Base-by-base conservation (phyloP, 1,139 yeast species). In the Yamadazyma atmosphaerica region DNA sequence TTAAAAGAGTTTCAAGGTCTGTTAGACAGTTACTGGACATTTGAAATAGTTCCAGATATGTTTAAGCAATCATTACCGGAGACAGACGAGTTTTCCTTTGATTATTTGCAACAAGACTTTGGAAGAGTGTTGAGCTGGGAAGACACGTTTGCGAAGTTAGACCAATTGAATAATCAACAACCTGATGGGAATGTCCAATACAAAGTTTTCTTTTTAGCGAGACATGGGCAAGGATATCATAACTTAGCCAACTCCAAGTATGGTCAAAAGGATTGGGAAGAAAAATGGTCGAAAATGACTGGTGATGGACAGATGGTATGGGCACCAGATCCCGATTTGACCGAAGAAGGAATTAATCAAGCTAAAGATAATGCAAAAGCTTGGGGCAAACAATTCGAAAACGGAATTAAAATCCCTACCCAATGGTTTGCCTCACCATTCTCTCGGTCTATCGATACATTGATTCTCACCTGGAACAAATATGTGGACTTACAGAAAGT, bases 161-260 rank as follows among this genome's bases (percentile, higher is more conserved):
- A 55, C 8, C 41, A 50, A 4, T 55, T 73, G 41, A 73, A 73
- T 44, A 41, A 41, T 1, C 33, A 43, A 7, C 51, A 65, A 16
- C 35, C 32, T 2, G 49, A 50, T 1, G 49, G 49, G 1, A 52
- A 56, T 24, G 64, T 52, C 14, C 43, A 44, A 8, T 73, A 71
- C 52, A 72, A 72, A 50, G 43, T 72, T 17, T 53, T 71, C 34
- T 63, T 67, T 43, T 56, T 71, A 31, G 73, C 74, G 13, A 63
- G 77, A 43, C 77, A 72, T 40, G 76, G 76, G 3, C 74, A 71
- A 47, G 77, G 77, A 3, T 69, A 45, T 50, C 77, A 72, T 49
- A 72, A 72, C 48, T 48, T 69, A 43, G 76, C 74, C 32, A 72
- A 70, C 45, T 38, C 59, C 13, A 57, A 60, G 41, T 71, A 71